Evolutionary conservation across 805 yeast species (phyloP).

Genomic region (Candida ficus): DNA sequence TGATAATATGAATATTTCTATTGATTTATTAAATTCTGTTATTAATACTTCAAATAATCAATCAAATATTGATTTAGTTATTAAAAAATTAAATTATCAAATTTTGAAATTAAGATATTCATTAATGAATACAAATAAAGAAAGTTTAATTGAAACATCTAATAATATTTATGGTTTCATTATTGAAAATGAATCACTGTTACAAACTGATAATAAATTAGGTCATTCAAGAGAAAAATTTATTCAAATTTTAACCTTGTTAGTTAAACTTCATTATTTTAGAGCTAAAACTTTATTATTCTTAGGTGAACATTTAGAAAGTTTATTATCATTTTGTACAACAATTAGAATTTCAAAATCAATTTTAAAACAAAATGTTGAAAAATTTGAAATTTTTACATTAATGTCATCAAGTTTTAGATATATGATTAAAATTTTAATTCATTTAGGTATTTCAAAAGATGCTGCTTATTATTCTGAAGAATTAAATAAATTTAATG

Average conservation of each 20-base stretch:
- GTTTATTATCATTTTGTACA: slow-evolving; percentile 37
- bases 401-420: slow-evolving; percentile 35
- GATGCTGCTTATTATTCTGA: slow-evolving; percentile 51
- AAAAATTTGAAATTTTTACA: slow-evolving; percentile 27
- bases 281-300: slow-evolving; percentile 16
- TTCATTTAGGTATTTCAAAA: slow-evolving; percentile 49
- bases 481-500: slow-evolving; percentile 35
- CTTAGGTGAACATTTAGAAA: slow-evolving; percentile 20
- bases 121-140: slow-evolving; percentile 12
- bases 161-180: slow-evolving; percentile 1
- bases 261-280: slow-evolving; percentile 14
- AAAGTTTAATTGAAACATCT: slow-evolving; percentile 8
- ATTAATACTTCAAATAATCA: neutral
- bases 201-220: slow-evolving; percentile 14
- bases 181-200: neutral
- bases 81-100: slow-evolving; percentile 7
- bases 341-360: slow-evolving; percentile 50
- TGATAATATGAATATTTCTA: slow-evolving; percentile 2
- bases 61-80: slow-evolving; percentile 1
- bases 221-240: slow-evolving; percentile 9
- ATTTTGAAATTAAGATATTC: slow-evolving; percentile 15
- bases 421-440: slow-evolving; percentile 33
- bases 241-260: slow-evolving; percentile 7
- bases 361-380: slow-evolving; percentile 37
- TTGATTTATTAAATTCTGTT: slow-evolving; percentile 4